phyloP scores from a whole-genome alignment of 164 flowering plant species.

The Cinnamomum micranthum region DNA sequence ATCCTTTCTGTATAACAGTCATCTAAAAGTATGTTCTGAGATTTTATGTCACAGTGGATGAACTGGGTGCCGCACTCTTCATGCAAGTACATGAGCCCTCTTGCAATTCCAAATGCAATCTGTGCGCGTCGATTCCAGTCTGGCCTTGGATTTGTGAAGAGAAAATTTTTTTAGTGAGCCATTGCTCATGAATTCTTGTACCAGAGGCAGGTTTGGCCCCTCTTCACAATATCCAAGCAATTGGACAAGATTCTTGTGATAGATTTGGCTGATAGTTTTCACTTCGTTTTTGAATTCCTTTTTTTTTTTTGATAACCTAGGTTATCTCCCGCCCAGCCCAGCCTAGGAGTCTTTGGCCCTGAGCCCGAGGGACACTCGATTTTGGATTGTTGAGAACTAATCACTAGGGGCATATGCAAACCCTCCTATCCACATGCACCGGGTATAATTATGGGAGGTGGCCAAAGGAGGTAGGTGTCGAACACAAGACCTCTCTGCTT shows the following conservation, averaged over 20 bases:
- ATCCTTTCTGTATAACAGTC: constrained; percentile 11
- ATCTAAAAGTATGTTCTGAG: constrained; percentile 23
- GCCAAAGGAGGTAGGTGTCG: too few species aligned
- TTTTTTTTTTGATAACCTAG: too few species aligned
- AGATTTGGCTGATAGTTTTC: constrained; percentile 17
- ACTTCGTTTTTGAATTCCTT: constrained; percentile 19
- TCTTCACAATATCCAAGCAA: constrained; percentile 15
- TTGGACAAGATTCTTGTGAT: constrained; percentile 24
- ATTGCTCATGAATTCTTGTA: constrained; percentile 24
- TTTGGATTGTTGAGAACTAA: too few species aligned
- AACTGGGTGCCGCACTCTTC: not conserved
- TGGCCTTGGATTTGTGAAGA: constrained; percentile 4
- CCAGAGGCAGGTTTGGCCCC: constrained; percentile 15
- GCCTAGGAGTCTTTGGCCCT: too few species aligned
- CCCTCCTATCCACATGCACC: too few species aligned
- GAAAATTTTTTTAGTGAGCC: constrained; percentile 12
- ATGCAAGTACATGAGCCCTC: not conserved
- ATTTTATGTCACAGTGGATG: constrained; percentile 22
- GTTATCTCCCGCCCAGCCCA: too few species aligned
- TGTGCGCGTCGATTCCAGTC: constrained; percentile 15
- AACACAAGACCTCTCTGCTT: too few species aligned
- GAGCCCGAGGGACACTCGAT: too few species aligned
- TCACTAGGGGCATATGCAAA: too few species aligned
- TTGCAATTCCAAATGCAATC: constrained; percentile 4
- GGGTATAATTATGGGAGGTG: too few species aligned